These are phyloP conservation scores for Eutrema yunnanense DNA, from an alignment of 345 rosid species.

Conservation along the genomic window DNA sequence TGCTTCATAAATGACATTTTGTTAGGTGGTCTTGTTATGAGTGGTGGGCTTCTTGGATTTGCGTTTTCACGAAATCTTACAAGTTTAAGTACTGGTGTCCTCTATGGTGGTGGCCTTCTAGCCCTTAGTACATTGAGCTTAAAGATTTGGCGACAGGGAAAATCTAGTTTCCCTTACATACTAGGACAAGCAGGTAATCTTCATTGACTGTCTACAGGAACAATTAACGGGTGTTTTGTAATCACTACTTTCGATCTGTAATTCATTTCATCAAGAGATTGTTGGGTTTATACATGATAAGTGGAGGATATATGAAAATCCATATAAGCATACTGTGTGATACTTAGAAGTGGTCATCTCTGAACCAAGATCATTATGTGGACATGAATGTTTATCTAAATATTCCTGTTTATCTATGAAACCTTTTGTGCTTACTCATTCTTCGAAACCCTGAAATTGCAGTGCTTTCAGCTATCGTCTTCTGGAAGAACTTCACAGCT, in stretches of 20 bases:
- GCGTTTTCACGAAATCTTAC: conserved; percentile 58
- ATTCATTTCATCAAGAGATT: not conserved
- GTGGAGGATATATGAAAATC: not conserved
- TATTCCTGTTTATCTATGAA: not conserved
- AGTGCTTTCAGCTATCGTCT: conserved; percentile 69
- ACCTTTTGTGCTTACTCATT: conserved; percentile 7
- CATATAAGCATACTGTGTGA: not conserved
- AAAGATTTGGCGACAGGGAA: conserved; percentile 85
- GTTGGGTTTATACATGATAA: not conserved
- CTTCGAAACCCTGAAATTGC: conserved; percentile 20
- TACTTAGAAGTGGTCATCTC: not conserved
- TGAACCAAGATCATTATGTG: not conserved
- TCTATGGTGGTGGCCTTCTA: conserved; percentile 80
- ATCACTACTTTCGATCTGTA: not conserved
- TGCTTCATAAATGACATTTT: not conserved
- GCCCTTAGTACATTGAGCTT: conserved; percentile 77
- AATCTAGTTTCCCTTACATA: conserved; percentile 82
- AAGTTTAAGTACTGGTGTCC: conserved; percentile 43
- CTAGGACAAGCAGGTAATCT: conserved; percentile 85
- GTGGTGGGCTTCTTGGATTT: conserved; percentile 72
- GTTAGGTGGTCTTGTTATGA: conserved; percentile 63
- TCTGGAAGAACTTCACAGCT: conserved; percentile 64
- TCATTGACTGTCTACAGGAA: not conserved
- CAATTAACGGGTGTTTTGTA: not conserved
- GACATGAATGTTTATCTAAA: not conserved